Conservation (phyloP, 352 stramenopile species). For the Globisporangium camurandrum region DNA sequence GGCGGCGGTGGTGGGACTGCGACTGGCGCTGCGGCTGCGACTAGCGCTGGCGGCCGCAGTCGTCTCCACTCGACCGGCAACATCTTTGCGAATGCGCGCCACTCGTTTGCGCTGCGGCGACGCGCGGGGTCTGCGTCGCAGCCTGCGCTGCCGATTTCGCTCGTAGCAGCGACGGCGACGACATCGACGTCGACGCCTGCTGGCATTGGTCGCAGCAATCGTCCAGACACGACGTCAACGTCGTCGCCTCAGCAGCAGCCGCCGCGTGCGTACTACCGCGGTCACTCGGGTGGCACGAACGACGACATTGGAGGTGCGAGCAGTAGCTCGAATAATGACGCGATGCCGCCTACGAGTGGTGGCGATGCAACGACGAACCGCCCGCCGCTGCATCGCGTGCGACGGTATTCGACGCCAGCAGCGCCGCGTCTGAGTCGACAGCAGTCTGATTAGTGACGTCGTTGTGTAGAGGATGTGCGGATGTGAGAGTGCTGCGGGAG, state of each 20-base stretch:
- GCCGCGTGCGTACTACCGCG: neutral
- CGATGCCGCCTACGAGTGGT: too few species aligned
- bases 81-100: constrained; percentile 53
- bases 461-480: neutral
- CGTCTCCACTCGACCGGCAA: constrained; percentile 43
- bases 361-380: neutral
- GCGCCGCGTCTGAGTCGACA: constrained; percentile 15
- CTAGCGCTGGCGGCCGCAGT: constrained; percentile 9
- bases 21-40: neutral
- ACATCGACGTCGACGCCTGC: neutral
- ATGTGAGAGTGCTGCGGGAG: constrained; percentile 5
- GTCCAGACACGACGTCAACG: too few species aligned
- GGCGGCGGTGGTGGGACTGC: neutral
- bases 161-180: neutral
- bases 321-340: constrained; percentile 13
- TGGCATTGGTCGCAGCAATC: neutral
- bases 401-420: constrained; percentile 24
- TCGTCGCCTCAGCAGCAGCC: too few species aligned
- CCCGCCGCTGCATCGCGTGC: constrained; percentile 24
- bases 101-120: constrained; percentile 36
- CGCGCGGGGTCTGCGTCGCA: constrained; percentile 45
- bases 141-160: neutral
- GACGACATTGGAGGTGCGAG: too few species aligned
- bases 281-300: constrained; percentile 15
- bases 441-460: constrained; percentile 18